Conservation (phyloP, 352 stramenopile species). For the Paralagenidium karlingii region DNA sequence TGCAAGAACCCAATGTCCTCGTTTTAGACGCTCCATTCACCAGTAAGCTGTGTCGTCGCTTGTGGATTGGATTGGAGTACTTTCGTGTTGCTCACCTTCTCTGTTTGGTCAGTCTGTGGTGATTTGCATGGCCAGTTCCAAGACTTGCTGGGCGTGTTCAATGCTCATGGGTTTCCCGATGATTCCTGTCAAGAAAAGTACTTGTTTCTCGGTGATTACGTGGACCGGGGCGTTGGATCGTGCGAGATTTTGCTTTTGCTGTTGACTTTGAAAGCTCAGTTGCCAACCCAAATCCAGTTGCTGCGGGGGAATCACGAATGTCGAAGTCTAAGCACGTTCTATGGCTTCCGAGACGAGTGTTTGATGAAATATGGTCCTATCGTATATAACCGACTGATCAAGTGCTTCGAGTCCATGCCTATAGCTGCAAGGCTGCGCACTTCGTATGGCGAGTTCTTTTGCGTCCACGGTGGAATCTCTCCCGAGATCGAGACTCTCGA, state of each 20-base stretch:
- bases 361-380: conserved; percentile 60
- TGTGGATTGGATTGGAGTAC: too few species aligned
- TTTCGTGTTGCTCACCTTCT: too few species aligned
- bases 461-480: conserved; percentile 62
- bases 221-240: conserved; percentile 90
- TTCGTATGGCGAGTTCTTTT: conserved; percentile 39
- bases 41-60: too few species aligned
- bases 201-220: conserved; percentile 92
- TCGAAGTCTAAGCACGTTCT: conserved; percentile 98
- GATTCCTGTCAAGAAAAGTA: conserved; percentile 89
- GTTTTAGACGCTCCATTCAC: conserved; percentile 28
- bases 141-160: conserved; percentile 87
- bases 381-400: conserved; percentile 71
- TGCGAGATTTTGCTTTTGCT: conserved; percentile 97
- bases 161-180: conserved; percentile 30
- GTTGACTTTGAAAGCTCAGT: conserved; percentile 97
- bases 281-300: conserved; percentile 97
- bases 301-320: conserved; percentile 98
- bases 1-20: conserved; percentile 43
- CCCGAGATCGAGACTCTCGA: conserved; percentile 53
- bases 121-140: conserved; percentile 99
- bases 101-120: too few species aligned
- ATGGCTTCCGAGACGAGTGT: conserved; percentile 99
- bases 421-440: conserved; percentile 53
- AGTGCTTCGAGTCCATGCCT: conserved; percentile 76